Conservation (phyloP, 805 yeast genomes). For the Saccharomyces eubayanus region DNA sequence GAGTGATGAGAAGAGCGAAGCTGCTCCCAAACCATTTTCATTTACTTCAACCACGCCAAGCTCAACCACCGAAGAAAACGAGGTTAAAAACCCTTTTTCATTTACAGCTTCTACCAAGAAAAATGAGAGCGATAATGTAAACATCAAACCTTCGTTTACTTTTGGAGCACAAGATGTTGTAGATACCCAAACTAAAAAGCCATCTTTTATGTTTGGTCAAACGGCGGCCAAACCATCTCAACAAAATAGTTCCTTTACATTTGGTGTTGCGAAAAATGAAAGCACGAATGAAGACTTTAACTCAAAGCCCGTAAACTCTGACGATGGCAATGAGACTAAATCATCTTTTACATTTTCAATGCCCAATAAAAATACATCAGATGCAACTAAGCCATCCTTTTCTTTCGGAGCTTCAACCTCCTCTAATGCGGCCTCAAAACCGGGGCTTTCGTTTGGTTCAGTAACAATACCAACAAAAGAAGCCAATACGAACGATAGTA, state of each 20-base stretch:
- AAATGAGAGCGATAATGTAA: conserved; percentile 6
- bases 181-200: conserved; percentile 4
- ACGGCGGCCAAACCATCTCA: neutral
- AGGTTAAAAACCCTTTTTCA: neutral
- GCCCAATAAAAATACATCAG: neutral
- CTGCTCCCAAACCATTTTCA: conserved; percentile 17
- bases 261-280: neutral
- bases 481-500: neutral
- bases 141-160: conserved; percentile 18
- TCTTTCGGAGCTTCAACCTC: conserved; percentile 5
- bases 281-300: neutral
- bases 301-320: neutral
- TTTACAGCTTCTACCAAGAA: conserved; percentile 15
- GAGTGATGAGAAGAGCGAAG: conserved; percentile 1
- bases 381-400: conserved; percentile 7
- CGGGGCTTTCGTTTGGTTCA: conserved; percentile 23
- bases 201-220: conserved; percentile 21
- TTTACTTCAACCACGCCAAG: neutral
- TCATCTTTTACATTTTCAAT: conserved; percentile 20
- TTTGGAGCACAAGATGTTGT: conserved; percentile 13
- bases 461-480: neutral
- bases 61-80: conserved; percentile 1
- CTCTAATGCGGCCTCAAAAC: conserved; percentile 4
- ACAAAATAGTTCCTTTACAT: neutral
- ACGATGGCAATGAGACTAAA: conserved; percentile 2